Conservation (phyloP, 306 rosid species). For the Macrotyloma uniflorum region DNA sequence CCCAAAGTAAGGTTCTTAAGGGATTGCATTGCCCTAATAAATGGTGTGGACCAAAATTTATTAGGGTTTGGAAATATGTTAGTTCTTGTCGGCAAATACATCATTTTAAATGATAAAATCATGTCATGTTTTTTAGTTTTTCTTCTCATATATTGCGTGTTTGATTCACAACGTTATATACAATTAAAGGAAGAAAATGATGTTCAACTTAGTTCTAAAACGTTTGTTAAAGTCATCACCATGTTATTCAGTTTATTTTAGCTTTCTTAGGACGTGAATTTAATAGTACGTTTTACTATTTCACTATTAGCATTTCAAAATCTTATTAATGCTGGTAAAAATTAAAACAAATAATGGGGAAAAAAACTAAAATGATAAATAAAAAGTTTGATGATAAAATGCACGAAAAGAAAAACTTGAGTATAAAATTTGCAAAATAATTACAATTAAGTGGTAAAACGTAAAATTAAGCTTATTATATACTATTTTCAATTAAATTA, state of each 20-base stretch:
- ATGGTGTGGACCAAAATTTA: background rate
- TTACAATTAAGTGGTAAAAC: no score
- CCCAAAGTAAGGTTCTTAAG: background rate
- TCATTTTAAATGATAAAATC: background rate
- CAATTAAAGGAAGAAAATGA: slow-evolving; percentile 17
- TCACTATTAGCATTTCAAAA: no score
- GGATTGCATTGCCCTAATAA: background rate
- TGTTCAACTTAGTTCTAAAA: slow-evolving; percentile 7
- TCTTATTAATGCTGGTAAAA: no score
- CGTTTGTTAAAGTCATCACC: slow-evolving; percentile 34
- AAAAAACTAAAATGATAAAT: no score
- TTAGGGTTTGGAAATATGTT: slow-evolving; percentile 14
- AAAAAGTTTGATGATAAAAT: no score
- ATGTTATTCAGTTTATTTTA: slow-evolving; percentile 30
- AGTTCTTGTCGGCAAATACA: slow-evolving; percentile 18
- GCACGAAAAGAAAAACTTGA: no score
- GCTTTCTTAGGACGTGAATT: background rate
- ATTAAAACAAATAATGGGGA: no score
- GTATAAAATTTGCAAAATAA: no score
- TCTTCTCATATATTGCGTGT: slow-evolving; percentile 18
- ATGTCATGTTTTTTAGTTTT: background rate
- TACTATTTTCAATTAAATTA: no score
- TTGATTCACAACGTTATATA: background rate
- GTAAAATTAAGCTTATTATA: no score
- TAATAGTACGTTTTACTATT: no score